Evolutionary conservation across 345 rosid genomes (phyloP), one percentile per base, ranked within the genome.

Genomic region (Pugionium dolabratum): DNA sequence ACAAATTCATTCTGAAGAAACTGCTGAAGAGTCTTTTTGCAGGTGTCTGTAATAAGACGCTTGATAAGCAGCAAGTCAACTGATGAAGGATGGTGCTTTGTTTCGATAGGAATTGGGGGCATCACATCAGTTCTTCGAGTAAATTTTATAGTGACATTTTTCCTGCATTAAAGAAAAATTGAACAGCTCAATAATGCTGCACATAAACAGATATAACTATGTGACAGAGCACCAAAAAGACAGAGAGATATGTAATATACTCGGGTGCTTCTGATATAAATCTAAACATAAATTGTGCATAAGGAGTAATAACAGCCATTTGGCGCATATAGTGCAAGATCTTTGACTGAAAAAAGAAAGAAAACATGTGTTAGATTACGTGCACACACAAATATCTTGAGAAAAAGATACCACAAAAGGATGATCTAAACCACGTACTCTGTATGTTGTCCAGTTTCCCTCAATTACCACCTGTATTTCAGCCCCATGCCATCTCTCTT

Each of bases 271-370:
- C 96, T 6, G 97, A 79, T 70, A 90, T 67, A 78, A 86, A 93
- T 82, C 69, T 85, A 77, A 93, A 93, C 25, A 86, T 70, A 78
- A 93, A 93, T 62, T 93, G 94, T 10, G 97, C 89, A 68, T 93
- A 93, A 2, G 97, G 98, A 36, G 98, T 93, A 77, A 93, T 90
- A 66, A 93, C 96, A 71, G 98, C 98, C 98, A 93, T 93, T 73
- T 93, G 97, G 70, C 98, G 84, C 96, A 93, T 88, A 75, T 86
- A 93, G 76, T 93, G 98, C 86, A 90, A 82, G 79, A 93, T 93
- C 79, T 93, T 93, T 46, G 97, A 90, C 98, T 90, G 86, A 76
- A 84, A 36, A 65, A 57, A 37, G 72, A 54, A 37, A 79, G 42
- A 54, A 55, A 43, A 50, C 47, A 45, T 37, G 55, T 75, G 32